A percentile compares a stretch with the other conserved stretches of the same genome.
These are phyloP conservation scores for Capniomyces stellatus DNA, from an alignment of 371 early-diverging fungal species.

Conservation along the genomic window DNA sequence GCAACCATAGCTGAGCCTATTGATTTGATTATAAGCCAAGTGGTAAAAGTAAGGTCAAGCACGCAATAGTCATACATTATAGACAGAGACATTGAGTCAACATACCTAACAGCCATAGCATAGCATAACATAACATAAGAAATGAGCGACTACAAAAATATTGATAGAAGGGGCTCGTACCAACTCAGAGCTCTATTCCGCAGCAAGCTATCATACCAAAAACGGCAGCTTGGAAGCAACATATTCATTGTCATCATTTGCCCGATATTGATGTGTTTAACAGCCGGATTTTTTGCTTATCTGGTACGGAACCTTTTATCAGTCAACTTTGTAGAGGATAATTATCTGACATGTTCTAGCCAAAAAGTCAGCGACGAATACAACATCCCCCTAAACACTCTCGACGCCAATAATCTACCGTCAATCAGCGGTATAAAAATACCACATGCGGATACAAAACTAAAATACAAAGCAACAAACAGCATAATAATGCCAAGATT, in stretches of 20 bases:
- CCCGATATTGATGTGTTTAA: slow-evolving; percentile 36
- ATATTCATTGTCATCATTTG: slow-evolving; percentile 44
- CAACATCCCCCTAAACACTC: background rate
- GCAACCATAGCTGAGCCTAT: too few species aligned
- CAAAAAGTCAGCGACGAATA: background rate
- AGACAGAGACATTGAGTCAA: too few species aligned
- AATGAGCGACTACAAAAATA: too few species aligned
- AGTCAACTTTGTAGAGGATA: slow-evolving; percentile 9
- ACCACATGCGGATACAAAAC: background rate
- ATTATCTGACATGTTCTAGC: slow-evolving; percentile 1
- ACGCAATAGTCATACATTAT: too few species aligned
- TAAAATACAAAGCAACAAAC: background rate
- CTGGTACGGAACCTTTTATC: slow-evolving; percentile 19
- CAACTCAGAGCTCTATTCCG: slow-evolving; percentile 27
- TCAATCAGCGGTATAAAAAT: background rate
- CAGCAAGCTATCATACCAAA: slow-evolving; percentile 44
- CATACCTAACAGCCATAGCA: too few species aligned
- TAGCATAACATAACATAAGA: too few species aligned
- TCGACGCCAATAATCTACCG: background rate
- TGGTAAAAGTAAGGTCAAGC: too few species aligned
- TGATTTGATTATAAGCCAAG: too few species aligned
- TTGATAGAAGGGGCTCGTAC: slow-evolving; percentile 8
- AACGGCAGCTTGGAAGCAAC: slow-evolving; percentile 48
- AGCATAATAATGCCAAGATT: background rate
- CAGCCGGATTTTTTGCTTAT: slow-evolving; percentile 28